These are phyloP conservation scores for Torrubiella hemipterigena DNA, from an alignment of 2,329 filamentous ascomycete genomes.

Conservation along the genomic window DNA sequence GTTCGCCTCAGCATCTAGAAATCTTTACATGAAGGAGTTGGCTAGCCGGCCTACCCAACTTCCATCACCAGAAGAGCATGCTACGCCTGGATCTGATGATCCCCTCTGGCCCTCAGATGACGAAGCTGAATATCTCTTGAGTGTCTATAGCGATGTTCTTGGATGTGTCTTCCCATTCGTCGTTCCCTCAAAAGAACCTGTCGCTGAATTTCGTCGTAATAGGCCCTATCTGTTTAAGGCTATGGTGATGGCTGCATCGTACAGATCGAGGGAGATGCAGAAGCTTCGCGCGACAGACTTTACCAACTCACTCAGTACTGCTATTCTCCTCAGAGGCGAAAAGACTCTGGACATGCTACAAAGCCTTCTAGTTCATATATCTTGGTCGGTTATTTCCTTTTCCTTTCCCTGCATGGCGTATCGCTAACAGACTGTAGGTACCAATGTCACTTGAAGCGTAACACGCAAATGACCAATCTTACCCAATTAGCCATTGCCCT, in stretches of 20 bases:
- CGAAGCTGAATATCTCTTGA: neutral
- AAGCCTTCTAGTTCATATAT: conserved; percentile 2
- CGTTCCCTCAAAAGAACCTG: neutral
- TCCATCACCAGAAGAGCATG: too few species aligned
- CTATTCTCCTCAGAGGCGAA: conserved; percentile 1
- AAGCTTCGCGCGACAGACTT: conserved; percentile 3
- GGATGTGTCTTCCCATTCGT: conserved; percentile 2
- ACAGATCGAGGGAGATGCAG: conserved; percentile 2
- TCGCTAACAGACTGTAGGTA: conserved; percentile 4
- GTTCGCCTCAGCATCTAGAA: too few species aligned
- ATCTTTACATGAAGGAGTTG: too few species aligned
- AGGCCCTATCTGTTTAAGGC: conserved; percentile 5
- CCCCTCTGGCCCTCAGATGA: conserved; percentile 2
- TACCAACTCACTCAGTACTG: conserved; percentile 1
- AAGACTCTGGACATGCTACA: conserved; percentile 4
- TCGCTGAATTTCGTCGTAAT: neutral
- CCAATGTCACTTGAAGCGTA: conserved; percentile 4
- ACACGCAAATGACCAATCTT: conserved; percentile 5
- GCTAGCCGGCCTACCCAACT: too few species aligned
- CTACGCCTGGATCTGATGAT: neutral
- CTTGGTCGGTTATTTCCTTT: neutral
- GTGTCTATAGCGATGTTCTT: neutral
- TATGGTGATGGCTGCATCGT: conserved; percentile 4
- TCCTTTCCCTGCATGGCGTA: too few species aligned
- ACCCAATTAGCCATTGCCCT: conserved; percentile 3